These are phyloP conservation scores for Diaporthe sp. DNA, from an alignment of 2,329 filamentous ascomycete genomes.

Conservation along the genomic window DNA sequence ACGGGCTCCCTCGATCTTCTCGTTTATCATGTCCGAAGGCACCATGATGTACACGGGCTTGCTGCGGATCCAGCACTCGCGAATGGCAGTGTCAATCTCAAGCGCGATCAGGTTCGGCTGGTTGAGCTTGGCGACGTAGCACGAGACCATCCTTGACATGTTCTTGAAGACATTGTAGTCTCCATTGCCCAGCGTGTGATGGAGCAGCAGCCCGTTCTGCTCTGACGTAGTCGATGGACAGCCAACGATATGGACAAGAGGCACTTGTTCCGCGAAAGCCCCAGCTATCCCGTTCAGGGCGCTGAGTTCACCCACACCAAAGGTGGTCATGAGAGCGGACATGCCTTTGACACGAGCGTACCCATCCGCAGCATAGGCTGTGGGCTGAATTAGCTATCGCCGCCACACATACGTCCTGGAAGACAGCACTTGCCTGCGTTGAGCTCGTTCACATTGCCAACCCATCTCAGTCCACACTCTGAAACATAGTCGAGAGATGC, in stretches of 20 bases:
- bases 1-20: slow-evolving; percentile 81
- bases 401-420: too few species aligned
- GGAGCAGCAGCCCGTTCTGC: slow-evolving; percentile 64
- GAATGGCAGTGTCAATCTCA: slow-evolving; percentile 83
- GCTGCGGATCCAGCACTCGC: slow-evolving; percentile 80
- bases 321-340: slow-evolving; percentile 79
- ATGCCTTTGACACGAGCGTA: slow-evolving; percentile 82
- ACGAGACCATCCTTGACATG: slow-evolving; percentile 82
- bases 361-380: slow-evolving; percentile 84
- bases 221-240: slow-evolving; percentile 64
- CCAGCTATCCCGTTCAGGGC: slow-evolving; percentile 81
- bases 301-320: slow-evolving; percentile 82
- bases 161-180: slow-evolving; percentile 87
- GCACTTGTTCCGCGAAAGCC: slow-evolving; percentile 80
- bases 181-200: slow-evolving; percentile 82
- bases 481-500: slow-evolving; percentile 76
- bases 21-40: slow-evolving; percentile 83
- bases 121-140: slow-evolving; percentile 78
- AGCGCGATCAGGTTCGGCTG: slow-evolving; percentile 77
- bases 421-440: slow-evolving; percentile 70
- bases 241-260: slow-evolving; percentile 78
- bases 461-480: slow-evolving; percentile 72
- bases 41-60: slow-evolving; percentile 88
- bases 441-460: slow-evolving; percentile 79
- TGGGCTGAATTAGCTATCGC: slow-evolving; percentile 40